Conservation (phyloP, 2,329 filamentous ascomycete species). For the Epichloe glyceriae region DNA sequence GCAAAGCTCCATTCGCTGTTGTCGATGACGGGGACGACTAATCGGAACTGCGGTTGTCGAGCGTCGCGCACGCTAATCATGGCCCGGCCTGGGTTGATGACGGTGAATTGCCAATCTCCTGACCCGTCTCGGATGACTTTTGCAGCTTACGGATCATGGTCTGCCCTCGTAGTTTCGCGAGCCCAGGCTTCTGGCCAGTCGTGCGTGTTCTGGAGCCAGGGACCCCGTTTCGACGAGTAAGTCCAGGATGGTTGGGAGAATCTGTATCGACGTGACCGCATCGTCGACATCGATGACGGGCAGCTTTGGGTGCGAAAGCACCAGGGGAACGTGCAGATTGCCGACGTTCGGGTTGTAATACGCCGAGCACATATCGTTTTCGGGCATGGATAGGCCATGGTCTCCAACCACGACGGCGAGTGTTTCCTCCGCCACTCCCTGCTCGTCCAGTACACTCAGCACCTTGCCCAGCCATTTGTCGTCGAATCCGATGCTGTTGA, state of each 20-base stretch:
- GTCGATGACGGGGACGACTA: conserved; percentile 20
- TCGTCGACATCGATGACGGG: conserved; percentile 19
- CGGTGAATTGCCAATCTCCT: conserved; percentile 21
- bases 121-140: conserved; percentile 8
- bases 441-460: conserved; percentile 17
- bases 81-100: conserved; percentile 20
- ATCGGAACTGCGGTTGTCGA: conserved; percentile 15
- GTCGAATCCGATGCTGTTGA: conserved; percentile 20
- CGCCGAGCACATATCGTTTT: conserved; percentile 17
- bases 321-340: conserved; percentile 20
- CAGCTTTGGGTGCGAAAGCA: conserved; percentile 20
- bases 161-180: conserved; percentile 20
- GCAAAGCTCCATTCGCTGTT: conserved; percentile 20
- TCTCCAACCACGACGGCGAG: conserved; percentile 21
- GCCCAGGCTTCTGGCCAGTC: conserved; percentile 16
- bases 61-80: conserved; percentile 21
- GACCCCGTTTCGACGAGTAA: conserved; percentile 21
- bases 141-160: conserved; percentile 20
- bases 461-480: conserved; percentile 21
- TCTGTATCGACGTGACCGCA: conserved; percentile 19
- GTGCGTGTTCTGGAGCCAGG: conserved; percentile 14
- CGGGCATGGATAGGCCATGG: conserved; percentile 20
- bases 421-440: conserved; percentile 21
- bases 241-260: conserved; percentile 23
- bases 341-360: conserved; percentile 22